Percentiles rank a stretch among this genome's conserved stretches.
These are phyloP conservation scores for Nepenthes alata DNA, from an alignment of 179 eudicot species.

Conservation along the genomic window DNA sequence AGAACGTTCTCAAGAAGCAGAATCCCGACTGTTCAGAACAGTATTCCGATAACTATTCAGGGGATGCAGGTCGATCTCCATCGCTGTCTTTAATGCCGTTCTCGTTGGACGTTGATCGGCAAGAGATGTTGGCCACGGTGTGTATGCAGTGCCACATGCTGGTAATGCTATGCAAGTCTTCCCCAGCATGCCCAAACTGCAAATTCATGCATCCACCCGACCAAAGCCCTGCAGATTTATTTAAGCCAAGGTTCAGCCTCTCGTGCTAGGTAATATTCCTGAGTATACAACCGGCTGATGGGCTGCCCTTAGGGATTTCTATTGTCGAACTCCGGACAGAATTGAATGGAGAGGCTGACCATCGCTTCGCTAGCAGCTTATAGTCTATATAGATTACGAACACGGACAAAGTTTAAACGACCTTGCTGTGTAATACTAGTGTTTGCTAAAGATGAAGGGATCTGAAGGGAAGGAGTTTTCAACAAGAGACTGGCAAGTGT, in stretches of 20 bases:
- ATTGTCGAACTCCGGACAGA: too few relatives aligned
- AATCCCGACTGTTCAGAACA: conserved; percentile 9
- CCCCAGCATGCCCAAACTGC: conserved; percentile 85
- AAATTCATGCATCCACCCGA: conserved; percentile 76
- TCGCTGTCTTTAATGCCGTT: conserved; percentile 7
- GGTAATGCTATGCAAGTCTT: conserved; percentile 76
- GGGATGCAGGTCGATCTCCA: conserved; percentile 13
- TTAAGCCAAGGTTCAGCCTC: conserved; percentile 44
- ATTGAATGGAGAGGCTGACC: too few relatives aligned
- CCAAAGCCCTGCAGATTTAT: conserved; percentile 24
- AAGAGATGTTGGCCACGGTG: conserved; percentile 52
- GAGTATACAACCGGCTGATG: too few relatives aligned
- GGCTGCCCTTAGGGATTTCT: too few relatives aligned
- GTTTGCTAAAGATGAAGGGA: too few relatives aligned
- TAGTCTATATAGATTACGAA: too few relatives aligned
- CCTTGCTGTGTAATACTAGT: too few relatives aligned
- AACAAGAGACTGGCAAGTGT: too few relatives aligned
- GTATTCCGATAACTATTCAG: background rate
- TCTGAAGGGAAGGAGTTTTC: too few relatives aligned
- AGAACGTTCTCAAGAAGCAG: conserved; percentile 4
- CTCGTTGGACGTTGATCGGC: conserved; percentile 14
- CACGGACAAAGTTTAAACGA: too few relatives aligned
- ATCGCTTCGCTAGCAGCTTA: too few relatives aligned
- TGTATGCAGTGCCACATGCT: conserved; percentile 84
- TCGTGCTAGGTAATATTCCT: conserved; percentile 20